A percentile compares a stretch with the other conserved stretches of the same genome.
Evolutionary conservation across 495 filamentous ascomycete genomes (phyloP).

Genomic region (Elaphomyces granulatus): DNA sequence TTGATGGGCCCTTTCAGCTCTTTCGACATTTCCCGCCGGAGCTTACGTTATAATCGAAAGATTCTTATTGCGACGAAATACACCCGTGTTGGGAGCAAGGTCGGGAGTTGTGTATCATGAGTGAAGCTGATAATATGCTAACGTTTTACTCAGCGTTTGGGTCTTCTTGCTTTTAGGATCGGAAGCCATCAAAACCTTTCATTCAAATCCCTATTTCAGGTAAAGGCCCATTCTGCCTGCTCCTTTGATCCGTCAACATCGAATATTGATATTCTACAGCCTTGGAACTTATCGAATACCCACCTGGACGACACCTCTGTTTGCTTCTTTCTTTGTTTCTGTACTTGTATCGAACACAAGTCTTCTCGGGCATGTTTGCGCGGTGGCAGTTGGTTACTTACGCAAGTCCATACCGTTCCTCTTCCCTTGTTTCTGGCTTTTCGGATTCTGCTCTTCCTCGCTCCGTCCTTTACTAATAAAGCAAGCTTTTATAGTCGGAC

Average conservation of each 20-base stretch:
- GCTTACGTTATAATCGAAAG: conserved; percentile 60
- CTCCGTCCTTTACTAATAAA: conserved; percentile 8
- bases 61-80: conserved; percentile 47
- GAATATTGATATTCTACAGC: conserved; percentile 8
- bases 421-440: neutral
- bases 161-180: conserved; percentile 73
- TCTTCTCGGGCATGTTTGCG: conserved; percentile 74
- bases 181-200: conserved; percentile 71
- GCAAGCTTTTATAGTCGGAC: conserved; percentile 40
- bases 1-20: conserved; percentile 42
- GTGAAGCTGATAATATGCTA: neutral
- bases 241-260: neutral
- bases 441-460: no score
- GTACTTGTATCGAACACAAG: conserved; percentile 68
- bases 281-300: conserved; percentile 61
- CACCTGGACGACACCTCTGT: conserved; percentile 79
- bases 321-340: conserved; percentile 51
- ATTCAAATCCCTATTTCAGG: conserved; percentile 58
- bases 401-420: conserved; percentile 38
- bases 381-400: conserved; percentile 66
- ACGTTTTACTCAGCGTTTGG: conserved; percentile 49
- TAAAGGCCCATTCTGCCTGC: conserved; percentile 8
- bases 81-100: conserved; percentile 68
- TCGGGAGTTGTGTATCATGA: conserved; percentile 23
- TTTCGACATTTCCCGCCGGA: conserved; percentile 64